Evolutionary conservation across 139 green algal species (phyloP), one percentile per base, ranked within the genome.

Genomic region (Astrephomene gubernaculifera): DNA sequence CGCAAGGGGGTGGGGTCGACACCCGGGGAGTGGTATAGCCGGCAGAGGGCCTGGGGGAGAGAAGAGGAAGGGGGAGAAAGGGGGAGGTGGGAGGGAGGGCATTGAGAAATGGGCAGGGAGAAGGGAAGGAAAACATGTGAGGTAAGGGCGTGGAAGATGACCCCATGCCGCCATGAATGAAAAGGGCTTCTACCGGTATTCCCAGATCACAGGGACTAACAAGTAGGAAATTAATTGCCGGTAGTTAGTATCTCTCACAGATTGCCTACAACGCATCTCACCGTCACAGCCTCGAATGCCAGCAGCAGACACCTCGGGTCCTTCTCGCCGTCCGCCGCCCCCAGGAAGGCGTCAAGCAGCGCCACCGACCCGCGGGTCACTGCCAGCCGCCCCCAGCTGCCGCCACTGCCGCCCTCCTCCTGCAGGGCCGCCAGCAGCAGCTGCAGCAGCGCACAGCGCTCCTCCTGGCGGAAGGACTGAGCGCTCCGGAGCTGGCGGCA

Each of bases 251-350:
- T n/a, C n/a, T n/a, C n/a, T n/a, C n/a, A n/a, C n/a, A n/a, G n/a
- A n/a, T n/a, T n/a, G n/a, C n/a, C n/a, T n/a, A n/a, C n/a, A n/a
- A n/a, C n/a, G n/a, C n/a, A n/a, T n/a, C 68, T 53, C 36, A 93
- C 91, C 87, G 83, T 17, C 0, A 94, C 72, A 31, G 87, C 82
- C 39, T 93, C 36, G 38, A 99, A 97, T 1, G 90, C 91, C 33
- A 89, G 68, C 64, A 98, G 74, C 41, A 99, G 90, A 87, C 94
- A 98, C 49, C 96, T 91, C 10, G 96, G 96, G 87, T 99, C 96
- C 72, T 96, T 96, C 88, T 99, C 96, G 22, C 95, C 96, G 74
- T 99, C 96, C 44, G 97, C 78, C 29, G 76, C 76, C 31, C 76
- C 76, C 60, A 83, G 76, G 61, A 83, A 83, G 9, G 60, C 60